Conservation (phyloP, 805 yeast species). For the Wickerhamiella spandovensis region DNA sequence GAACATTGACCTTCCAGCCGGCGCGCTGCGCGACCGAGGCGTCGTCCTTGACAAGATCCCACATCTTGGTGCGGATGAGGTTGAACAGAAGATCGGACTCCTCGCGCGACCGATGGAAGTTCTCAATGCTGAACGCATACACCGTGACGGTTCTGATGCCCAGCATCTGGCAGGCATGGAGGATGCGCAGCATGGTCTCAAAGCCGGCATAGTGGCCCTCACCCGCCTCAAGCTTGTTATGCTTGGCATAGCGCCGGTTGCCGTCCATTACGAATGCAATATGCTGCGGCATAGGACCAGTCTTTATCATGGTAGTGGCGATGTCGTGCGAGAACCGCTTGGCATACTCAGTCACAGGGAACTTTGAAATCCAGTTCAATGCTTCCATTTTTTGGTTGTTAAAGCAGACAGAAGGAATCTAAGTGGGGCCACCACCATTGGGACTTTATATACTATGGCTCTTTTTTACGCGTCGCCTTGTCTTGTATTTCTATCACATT, state of each 20-base stretch:
- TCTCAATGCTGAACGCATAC: slow-evolving; percentile 91
- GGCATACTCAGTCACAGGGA: slow-evolving; percentile 17
- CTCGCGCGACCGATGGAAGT: slow-evolving; percentile 67
- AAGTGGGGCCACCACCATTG: background rate
- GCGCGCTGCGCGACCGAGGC: slow-evolving; percentile 22
- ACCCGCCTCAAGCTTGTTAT: slow-evolving; percentile 49
- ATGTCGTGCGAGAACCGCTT: slow-evolving; percentile 17
- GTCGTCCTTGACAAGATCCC: slow-evolving; percentile 16
- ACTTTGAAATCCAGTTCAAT: slow-evolving; percentile 7
- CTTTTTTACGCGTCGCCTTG: background rate
- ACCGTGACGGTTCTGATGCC: slow-evolving; percentile 80
- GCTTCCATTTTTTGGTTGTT: background rate
- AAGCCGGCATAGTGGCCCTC: slow-evolving; percentile 91
- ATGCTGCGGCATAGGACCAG: slow-evolving; percentile 74
- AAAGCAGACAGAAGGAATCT: background rate
- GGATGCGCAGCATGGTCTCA: slow-evolving; percentile 50
- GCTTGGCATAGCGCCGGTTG: slow-evolving; percentile 74
- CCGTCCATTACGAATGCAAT: slow-evolving; percentile 97
- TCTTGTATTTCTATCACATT: background rate
- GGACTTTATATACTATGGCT: background rate
- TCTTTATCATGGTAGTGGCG: slow-evolving; percentile 4
- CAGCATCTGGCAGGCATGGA: slow-evolving; percentile 64
- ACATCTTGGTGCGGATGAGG: slow-evolving; percentile 21
- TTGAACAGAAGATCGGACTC: slow-evolving; percentile 67
- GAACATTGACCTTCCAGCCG: slow-evolving; percentile 62